phyloP scores from a whole-genome alignment of 306 rosid genomes.

The Cucurbita argyrosperma region DNA sequence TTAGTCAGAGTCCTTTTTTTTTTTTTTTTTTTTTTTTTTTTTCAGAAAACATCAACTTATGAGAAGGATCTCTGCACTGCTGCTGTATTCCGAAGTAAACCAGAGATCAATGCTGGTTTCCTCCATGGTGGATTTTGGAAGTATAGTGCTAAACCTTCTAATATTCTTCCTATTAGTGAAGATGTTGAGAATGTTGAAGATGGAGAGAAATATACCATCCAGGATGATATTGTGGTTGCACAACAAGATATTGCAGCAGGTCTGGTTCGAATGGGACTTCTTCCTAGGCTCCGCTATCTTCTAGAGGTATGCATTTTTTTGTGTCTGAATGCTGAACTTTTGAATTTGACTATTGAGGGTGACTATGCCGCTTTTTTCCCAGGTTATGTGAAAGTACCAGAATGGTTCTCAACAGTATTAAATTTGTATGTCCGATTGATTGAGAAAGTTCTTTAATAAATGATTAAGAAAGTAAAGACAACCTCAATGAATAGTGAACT shows the following conservation, averaged over 20 bases:
- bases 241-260: slow-evolving; percentile 92
- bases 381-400: not conserved
- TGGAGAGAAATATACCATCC: slow-evolving; percentile 64
- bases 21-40: slow-evolving; percentile 8
- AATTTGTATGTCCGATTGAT: not conserved
- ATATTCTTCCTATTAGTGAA: slow-evolving; percentile 38
- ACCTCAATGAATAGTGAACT: not conserved
- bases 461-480: not conserved
- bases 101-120: slow-evolving; percentile 68
- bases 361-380: not conserved
- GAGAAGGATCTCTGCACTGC: slow-evolving; percentile 64
- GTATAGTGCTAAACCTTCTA: slow-evolving; percentile 78
- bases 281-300: slow-evolving; percentile 67
- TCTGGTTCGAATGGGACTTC: slow-evolving; percentile 81
- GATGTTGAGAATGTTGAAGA: slow-evolving; percentile 40
- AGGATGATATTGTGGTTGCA: slow-evolving; percentile 83
- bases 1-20: slow-evolving; percentile 6
- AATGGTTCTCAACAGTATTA: not conserved
- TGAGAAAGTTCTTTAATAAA: not conserved
- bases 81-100: slow-evolving; percentile 74
- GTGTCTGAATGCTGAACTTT: not conserved
- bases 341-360: not conserved
- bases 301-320: slow-evolving; percentile 50
- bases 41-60: slow-evolving; percentile 43
- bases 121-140: slow-evolving; percentile 93